A percentile compares a stretch with the other conserved stretches of the same genome.
These are phyloP conservation scores for Kalmusia sp. DNA, from an alignment of 2,329 filamentous ascomycete genomes.

Conservation along the genomic window DNA sequence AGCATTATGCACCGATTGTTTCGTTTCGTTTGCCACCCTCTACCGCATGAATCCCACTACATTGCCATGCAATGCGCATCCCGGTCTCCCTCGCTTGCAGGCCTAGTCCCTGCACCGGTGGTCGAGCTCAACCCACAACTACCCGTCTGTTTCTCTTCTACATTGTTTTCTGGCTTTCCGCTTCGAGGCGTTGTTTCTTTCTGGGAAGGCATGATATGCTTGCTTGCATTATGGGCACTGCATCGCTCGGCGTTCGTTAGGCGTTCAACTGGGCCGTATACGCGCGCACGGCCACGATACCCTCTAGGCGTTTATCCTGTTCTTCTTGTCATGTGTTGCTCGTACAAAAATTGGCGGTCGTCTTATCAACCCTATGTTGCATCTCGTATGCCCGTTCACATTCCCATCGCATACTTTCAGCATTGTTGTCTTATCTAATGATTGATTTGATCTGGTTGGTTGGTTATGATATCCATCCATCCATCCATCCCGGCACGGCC, in stretches of 20 bases:
- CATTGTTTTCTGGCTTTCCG: not conserved
- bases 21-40: constrained; percentile 12
- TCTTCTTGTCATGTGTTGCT: not conserved
- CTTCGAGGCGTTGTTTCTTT: not conserved
- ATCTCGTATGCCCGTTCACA: too few species aligned
- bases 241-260: constrained; percentile 1
- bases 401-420: not conserved
- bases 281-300: constrained; percentile 3
- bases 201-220: not conserved
- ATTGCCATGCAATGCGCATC: not conserved
- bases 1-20: constrained; percentile 10
- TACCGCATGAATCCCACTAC: not conserved
- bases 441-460: too few species aligned
- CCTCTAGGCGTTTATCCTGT: not conserved
- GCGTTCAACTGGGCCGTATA: not conserved
- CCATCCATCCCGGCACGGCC: too few species aligned
- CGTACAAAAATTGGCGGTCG: too few species aligned
- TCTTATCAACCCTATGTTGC: too few species aligned
- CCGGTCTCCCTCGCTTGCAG: not conserved
- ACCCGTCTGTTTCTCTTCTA: not conserved
- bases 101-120: not conserved
- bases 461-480: too few species aligned
- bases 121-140: not conserved
- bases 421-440: too few species aligned
- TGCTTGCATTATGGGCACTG: not conserved